Evolutionary conservation across 2,329 filamentous ascomycete genomes (phyloP).

Genomic region (Aspergillus ibericus): DNA sequence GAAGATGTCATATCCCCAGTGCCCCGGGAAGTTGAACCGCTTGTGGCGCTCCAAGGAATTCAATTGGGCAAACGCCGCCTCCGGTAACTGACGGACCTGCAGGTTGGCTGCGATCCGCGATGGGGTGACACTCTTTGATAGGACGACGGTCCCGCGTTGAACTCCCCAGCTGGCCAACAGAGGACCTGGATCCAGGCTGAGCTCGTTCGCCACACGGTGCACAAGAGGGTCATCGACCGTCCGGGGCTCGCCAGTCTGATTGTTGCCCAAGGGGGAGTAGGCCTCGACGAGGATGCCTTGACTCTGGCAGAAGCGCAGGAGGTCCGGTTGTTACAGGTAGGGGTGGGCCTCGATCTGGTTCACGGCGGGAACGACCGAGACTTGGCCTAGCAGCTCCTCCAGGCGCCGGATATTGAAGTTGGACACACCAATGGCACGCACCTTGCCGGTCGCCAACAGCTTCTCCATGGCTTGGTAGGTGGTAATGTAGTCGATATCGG

Average conservation of each 20-base stretch:
- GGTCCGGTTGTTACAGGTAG: conserved; percentile 4
- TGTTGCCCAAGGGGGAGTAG: conserved; percentile 53
- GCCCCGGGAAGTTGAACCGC: conserved; percentile 35
- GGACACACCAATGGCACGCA: conserved; percentile 69
- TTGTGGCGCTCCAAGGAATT: conserved; percentile 31
- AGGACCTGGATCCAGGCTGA: conserved; percentile 57
- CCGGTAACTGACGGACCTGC: conserved; percentile 14
- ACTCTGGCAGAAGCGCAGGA: conserved; percentile 11
- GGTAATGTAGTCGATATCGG: conserved; percentile 25
- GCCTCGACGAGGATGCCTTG: conserved; percentile 32
- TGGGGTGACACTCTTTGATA: conserved; percentile 56
- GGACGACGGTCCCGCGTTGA: conserved; percentile 53
- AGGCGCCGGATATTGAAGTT: conserved; percentile 73
- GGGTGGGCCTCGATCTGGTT: conserved; percentile 58
- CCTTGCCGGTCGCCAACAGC: conserved; percentile 57
- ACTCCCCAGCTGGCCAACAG: conserved; percentile 57
- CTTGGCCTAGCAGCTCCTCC: conserved; percentile 67
- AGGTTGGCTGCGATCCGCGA: conserved; percentile 30
- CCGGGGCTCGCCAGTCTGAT: conserved; percentile 44
- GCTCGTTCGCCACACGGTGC: conserved; percentile 61
- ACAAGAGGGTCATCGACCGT: conserved; percentile 61
- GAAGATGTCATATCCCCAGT: conserved; percentile 36
- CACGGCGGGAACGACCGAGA: conserved; percentile 66
- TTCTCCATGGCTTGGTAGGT: conserved; percentile 62
- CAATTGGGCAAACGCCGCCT: conserved; percentile 28